Evolutionary conservation across 768 basidiomycete genomes (phyloP), one percentile per base, ranked within the genome.

Genomic region (Leccinum obscurum): DNA sequence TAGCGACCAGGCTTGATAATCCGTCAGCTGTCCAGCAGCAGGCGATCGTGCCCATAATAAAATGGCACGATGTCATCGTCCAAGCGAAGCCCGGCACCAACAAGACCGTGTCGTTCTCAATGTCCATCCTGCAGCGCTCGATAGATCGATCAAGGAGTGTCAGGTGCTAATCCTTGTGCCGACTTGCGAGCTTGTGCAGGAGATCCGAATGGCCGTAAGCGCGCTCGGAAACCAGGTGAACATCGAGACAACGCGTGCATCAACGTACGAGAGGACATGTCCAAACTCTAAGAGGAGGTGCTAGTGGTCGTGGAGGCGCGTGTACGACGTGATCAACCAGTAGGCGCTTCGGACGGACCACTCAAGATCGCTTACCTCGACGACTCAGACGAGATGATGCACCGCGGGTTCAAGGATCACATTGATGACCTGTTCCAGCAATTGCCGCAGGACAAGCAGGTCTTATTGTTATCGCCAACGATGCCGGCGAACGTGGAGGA

Each of bases 371-470:
- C 98, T 82, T 95, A 95, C 78, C 90, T 99, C 66, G 96, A 99
- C 74, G 95, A 99, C 79, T 94, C 97, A 61, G 96, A 98, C 74
- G 96, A 98, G 80, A 93, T 99, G 89, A 81, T 99, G 75, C 95
- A 94, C 62, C 92, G 92, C 68, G 95, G 95, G 58, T 98, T 98
- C 88, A 96, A 95, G 81, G 94, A 98, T 78, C 93, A 96, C 78
- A 96, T 99, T 74, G 96, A 98, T 79, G 95, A 97, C 77, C 88
- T 98, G 73, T 98, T 97, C 89, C 95, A 97, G 76, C 89, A 93
- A 67, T 85, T 98, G 28, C 96, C 95, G 30, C 88, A 91, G 71
- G 94, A 97, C 66, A 96, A 93, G 26, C 95, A 98, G 77, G 95
- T 97, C 68, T 91, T 97, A 63, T 86, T 99, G 57, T 86, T 98